Percentiles rank a stretch among this genome's conserved stretches.
Conservation (phyloP, 352 stramenopile genomes). For the Globisporangium polare region DNA sequence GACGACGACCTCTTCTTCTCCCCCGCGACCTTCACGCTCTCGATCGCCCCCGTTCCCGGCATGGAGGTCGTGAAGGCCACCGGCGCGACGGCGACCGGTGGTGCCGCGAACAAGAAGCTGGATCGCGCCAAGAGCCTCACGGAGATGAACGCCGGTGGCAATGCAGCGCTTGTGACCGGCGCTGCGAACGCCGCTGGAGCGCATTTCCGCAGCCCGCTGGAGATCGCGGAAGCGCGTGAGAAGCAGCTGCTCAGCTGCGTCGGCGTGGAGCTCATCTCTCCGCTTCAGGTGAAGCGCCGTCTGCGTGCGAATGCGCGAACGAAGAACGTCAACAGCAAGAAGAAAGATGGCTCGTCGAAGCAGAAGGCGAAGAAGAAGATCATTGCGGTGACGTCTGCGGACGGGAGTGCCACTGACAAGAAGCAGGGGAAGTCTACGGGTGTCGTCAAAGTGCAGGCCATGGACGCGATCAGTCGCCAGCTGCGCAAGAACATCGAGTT, state of each 20-base stretch:
- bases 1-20: conserved; percentile 70
- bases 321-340: conserved; percentile 44
- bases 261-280: conserved; percentile 78
- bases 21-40: conserved; percentile 60
- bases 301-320: conserved; percentile 57
- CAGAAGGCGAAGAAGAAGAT: conserved; percentile 48
- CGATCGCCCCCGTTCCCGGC: conserved; percentile 54
- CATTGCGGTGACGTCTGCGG: conserved; percentile 23
- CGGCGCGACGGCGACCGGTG: background rate
- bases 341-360: conserved; percentile 29
- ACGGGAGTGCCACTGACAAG: conserved; percentile 22
- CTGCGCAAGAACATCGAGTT: conserved; percentile 91
- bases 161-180: conserved; percentile 15
- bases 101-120: conserved; percentile 18
- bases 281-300: conserved; percentile 77
- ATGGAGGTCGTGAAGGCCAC: conserved; percentile 49
- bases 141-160: conserved; percentile 26
- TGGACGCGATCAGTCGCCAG: conserved; percentile 88
- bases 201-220: conserved; percentile 56
- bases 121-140: conserved; percentile 40
- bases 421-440: conserved; percentile 49
- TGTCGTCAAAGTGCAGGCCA: conserved; percentile 87
- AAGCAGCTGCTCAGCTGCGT: conserved; percentile 80
- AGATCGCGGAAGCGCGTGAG: conserved; percentile 78
- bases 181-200: conserved; percentile 15